These are phyloP conservation scores for Malus sieversii DNA, from an alignment of 306 rosid genomes.

Conservation along the genomic window DNA sequence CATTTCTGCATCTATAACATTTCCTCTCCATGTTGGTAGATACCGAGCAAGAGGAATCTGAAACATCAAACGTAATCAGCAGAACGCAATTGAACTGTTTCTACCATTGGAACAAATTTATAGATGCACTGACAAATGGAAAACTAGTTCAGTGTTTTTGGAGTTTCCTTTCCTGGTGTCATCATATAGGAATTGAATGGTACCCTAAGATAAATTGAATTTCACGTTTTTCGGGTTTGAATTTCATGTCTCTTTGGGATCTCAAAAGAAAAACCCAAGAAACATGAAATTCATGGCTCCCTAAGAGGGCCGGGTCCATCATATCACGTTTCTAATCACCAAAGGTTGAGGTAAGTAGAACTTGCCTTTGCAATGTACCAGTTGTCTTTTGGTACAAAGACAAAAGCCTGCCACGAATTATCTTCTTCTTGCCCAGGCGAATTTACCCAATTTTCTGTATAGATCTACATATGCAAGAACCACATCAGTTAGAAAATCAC, in stretches of 20 bases:
- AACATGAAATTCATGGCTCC: neutral
- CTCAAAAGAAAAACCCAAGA: neutral
- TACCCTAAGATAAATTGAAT: neutral
- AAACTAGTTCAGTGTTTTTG: neutral
- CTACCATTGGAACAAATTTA: neutral
- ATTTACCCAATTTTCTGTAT: slow-evolving; percentile 92
- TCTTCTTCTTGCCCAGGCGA: slow-evolving; percentile 85
- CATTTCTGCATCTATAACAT: slow-evolving; percentile 58
- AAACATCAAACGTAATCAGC: neutral
- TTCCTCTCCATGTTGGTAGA: slow-evolving; percentile 91
- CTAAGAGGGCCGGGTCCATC: neutral
- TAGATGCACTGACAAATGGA: neutral
- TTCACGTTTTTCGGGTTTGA: neutral
- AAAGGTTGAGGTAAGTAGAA: neutral
- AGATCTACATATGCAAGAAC: slow-evolving; percentile 48
- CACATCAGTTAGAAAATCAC: neutral
- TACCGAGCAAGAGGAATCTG: slow-evolving; percentile 90
- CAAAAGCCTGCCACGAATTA: slow-evolving; percentile 83
- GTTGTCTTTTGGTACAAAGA: slow-evolving; percentile 63
- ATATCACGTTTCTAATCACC: neutral
- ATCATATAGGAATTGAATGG: neutral
- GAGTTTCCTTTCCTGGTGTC: neutral
- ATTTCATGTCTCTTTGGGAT: neutral
- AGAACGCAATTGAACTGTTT: too few species aligned
- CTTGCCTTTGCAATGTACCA: slow-evolving; percentile 78